Conservation (phyloP, 2,329 filamentous ascomycete genomes). For the Ophiocordyceps camponoti-rufipedis region DNA sequence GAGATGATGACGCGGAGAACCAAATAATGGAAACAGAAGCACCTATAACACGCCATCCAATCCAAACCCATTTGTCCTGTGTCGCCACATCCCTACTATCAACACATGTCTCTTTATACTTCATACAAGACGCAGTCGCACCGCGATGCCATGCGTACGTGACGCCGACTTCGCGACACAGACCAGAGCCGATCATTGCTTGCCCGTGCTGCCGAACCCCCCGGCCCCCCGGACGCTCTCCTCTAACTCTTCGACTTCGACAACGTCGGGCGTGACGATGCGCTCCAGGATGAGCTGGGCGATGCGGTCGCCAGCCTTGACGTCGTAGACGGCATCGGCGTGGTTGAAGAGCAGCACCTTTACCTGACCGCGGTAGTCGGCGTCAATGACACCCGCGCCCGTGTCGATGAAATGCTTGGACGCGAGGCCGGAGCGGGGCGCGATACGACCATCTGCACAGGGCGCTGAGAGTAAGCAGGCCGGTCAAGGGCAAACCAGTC, state of each 20-base stretch:
- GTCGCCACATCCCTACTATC: neutral
- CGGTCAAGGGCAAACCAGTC: too few species aligned
- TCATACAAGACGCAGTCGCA: neutral
- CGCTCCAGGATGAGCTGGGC: constrained; percentile 89
- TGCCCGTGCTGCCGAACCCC: constrained; percentile 78
- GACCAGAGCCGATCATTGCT: constrained; percentile 2
- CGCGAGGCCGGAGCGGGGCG: constrained; percentile 79
- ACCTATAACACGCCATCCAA: too few species aligned
- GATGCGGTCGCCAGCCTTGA: constrained; percentile 76
- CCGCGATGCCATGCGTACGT: neutral
- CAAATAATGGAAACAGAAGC: too few species aligned
- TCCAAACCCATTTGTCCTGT: neutral
- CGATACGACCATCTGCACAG: constrained; percentile 64
- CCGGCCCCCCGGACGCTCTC: constrained; percentile 81
- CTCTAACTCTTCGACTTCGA: constrained; percentile 76
- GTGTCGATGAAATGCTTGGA: constrained; percentile 93
- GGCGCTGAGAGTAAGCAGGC: neutral
- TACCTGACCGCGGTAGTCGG: constrained; percentile 86
- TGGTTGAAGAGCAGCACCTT: constrained; percentile 95
- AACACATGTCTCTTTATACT: neutral
- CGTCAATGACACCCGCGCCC: constrained; percentile 91
- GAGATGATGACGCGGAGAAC: too few species aligned
- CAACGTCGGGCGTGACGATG: constrained; percentile 81
- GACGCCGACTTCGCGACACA: too few species aligned
- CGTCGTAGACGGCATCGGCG: constrained; percentile 58